phyloP scores from a whole-genome alignment of 495 filamentous ascomycete species.

The Choiromyces venosus region DNA sequence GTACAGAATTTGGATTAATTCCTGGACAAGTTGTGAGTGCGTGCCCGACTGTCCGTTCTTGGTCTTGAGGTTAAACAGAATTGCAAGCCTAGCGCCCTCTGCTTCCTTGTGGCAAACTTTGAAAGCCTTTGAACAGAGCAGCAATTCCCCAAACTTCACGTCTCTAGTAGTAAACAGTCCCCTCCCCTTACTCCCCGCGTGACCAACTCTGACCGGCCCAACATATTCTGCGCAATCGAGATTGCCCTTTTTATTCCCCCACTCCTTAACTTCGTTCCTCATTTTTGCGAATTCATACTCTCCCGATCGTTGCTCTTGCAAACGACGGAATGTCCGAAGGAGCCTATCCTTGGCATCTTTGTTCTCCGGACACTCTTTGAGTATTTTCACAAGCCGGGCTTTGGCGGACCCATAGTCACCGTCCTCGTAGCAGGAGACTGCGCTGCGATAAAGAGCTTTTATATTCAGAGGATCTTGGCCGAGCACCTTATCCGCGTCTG shows the following conservation, averaged over 20 bases:
- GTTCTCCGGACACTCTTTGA: constrained; percentile 1
- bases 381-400: background rate
- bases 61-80: background rate
- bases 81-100: background rate
- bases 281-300: constrained; percentile 22
- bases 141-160: constrained; percentile 22
- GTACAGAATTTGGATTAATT: constrained; percentile 8
- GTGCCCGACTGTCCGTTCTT: background rate
- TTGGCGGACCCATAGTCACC: constrained; percentile 13
- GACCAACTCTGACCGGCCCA: constrained; percentile 6
- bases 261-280: constrained; percentile 10
- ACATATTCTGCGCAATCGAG: constrained; percentile 26
- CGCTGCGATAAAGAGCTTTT: constrained; percentile 14
- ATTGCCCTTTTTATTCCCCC: background rate
- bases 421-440: constrained; percentile 12
- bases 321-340: constrained; percentile 9
- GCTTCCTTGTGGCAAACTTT: constrained; percentile 7
- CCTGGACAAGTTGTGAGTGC: background rate
- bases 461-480: constrained; percentile 12
- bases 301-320: constrained; percentile 14
- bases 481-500: constrained; percentile 7
- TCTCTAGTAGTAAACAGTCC: constrained; percentile 23
- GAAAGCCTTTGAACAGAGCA: constrained; percentile 23
- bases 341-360: constrained; percentile 8
- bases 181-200: constrained; percentile 10